These are phyloP conservation scores for Salicornia ramosissima DNA, from an alignment of 148 eudicot species.

Conservation along the genomic window DNA sequence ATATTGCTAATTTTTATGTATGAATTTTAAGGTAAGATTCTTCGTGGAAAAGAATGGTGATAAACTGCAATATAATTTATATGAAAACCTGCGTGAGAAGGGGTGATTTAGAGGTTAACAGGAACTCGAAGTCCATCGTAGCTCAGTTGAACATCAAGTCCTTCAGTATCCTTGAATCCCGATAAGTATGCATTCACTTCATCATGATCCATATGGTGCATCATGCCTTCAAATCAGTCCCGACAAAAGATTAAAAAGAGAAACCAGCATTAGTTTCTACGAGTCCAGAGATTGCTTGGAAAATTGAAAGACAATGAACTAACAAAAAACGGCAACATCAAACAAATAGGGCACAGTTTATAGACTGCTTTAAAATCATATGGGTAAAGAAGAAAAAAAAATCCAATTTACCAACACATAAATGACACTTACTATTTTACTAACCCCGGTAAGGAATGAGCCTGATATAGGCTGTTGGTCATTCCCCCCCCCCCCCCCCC, in stretches of 20 bases:
- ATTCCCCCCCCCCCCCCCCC: too few species aligned
- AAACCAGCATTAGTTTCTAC: neutral
- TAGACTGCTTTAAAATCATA: too few species aligned
- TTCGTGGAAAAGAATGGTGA: constrained; percentile 12
- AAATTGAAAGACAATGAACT: neutral
- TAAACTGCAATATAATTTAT: neutral
- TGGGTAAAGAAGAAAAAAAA: too few species aligned
- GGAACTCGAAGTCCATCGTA: constrained; percentile 91
- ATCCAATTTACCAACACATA: too few species aligned
- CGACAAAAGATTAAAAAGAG: neutral
- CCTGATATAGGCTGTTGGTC: too few species aligned
- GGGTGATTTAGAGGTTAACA: constrained; percentile 42
- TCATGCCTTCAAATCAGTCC: constrained; percentile 63
- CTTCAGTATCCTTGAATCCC: constrained; percentile 65
- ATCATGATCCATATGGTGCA: constrained; percentile 96
- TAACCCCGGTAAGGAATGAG: too few species aligned
- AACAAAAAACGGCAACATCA: neutral
- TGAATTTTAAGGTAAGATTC: constrained; percentile 1
- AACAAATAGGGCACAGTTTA: neutral
- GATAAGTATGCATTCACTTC: constrained; percentile 51
- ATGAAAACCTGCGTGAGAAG: neutral
- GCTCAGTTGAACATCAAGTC: constrained; percentile 80
- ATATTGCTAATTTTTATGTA: constrained; percentile 13
- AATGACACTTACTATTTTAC: too few species aligned
- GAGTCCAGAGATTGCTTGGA: neutral